Base-by-base conservation (phyloP, 2,329 filamentous ascomycete species). In the Myriangium duriaei region DNA sequence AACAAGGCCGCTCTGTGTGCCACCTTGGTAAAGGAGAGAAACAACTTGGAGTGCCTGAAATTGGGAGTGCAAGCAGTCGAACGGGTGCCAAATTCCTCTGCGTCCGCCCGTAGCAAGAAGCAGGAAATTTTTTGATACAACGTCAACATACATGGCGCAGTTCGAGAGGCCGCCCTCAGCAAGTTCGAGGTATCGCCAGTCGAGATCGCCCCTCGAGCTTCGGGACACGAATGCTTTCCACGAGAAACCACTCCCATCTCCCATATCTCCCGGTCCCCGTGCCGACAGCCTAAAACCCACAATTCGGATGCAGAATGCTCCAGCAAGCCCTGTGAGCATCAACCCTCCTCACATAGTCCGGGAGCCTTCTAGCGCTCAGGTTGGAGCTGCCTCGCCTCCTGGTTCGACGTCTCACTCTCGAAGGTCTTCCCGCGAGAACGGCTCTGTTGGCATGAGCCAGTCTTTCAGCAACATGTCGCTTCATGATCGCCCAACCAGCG, bases 151-250 rank as follows among this genome's bases (percentile, higher is more conserved):
- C 30, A 42, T 37, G 56, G 72, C 65, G 45, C 72, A 71, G 47
- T 74, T 67, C 61, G 73, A 74, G 74, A 79, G 78, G 10, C 37
- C 44, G 50, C 52, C 55, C 34, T 38, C 37, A 31, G 33, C 31
- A 16, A 29, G 36, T 37, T 49, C 51, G 34, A 49, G 44, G 30
- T 51, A 51, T 24, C 44, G 34, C 40, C 21, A 15, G 24, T 38
- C 33, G 15, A 30, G 32, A 37, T 34, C 34, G 9, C 32, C 37
- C 17, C 37, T 32, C 29, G 30, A 38, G 37, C 31, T 36, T 12
- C 39, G 32, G 28, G 29, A 38, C 18, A 32, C 40, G 13, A 37
- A 42, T 18, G 15, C 34, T 11, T 21, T 42, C 10, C 26, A 32
- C 16, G 40, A 42, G 10, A 34, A 38, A n/a, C 40, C 40, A 11